Evolutionary conservation across 495 filamentous ascomycete genomes (phyloP).

Genomic region (Margaritispora aquatica): DNA sequence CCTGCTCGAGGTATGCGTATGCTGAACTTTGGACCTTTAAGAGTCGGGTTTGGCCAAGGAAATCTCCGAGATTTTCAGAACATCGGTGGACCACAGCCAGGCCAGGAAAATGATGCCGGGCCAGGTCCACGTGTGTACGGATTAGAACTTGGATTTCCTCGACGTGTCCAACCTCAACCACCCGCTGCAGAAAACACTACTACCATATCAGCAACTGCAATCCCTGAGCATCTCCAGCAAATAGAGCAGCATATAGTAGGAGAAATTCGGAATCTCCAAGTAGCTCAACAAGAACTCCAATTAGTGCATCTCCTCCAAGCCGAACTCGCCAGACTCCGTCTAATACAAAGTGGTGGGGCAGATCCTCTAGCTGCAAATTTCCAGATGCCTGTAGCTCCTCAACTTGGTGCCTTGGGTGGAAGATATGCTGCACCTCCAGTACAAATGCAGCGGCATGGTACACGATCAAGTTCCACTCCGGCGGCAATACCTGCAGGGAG

Average conservation of each 20-base stretch:
- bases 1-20: slow-evolving; percentile 38
- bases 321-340: slow-evolving; percentile 58
- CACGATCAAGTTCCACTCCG: slow-evolving; percentile 31
- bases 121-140: slow-evolving; percentile 14
- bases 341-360: slow-evolving; percentile 20
- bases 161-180: slow-evolving; percentile 11
- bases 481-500: slow-evolving; percentile 56
- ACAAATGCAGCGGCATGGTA: slow-evolving; percentile 34
- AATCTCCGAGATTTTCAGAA: slow-evolving; percentile 22
- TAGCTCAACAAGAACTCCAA: slow-evolving; percentile 50
- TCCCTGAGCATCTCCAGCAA: slow-evolving; percentile 52
- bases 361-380: slow-evolving; percentile 26
- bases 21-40: slow-evolving; percentile 56
- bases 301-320: slow-evolving; percentile 49
- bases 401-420: slow-evolving; percentile 16
- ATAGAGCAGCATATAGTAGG: slow-evolving; percentile 61
- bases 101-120: slow-evolving; percentile 7
- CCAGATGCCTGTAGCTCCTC: slow-evolving; percentile 32
- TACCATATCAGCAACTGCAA: slow-evolving; percentile 18
- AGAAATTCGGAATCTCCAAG: slow-evolving; percentile 50
- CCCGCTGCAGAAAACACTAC: neutral
- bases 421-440: slow-evolving; percentile 13
- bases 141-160: slow-evolving; percentile 24
- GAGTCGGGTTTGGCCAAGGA: slow-evolving; percentile 48
- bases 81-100: slow-evolving; percentile 20